Conservation (phyloP, 108 stramenopile species). For the Pseudonitzschia multiseries region DNA sequence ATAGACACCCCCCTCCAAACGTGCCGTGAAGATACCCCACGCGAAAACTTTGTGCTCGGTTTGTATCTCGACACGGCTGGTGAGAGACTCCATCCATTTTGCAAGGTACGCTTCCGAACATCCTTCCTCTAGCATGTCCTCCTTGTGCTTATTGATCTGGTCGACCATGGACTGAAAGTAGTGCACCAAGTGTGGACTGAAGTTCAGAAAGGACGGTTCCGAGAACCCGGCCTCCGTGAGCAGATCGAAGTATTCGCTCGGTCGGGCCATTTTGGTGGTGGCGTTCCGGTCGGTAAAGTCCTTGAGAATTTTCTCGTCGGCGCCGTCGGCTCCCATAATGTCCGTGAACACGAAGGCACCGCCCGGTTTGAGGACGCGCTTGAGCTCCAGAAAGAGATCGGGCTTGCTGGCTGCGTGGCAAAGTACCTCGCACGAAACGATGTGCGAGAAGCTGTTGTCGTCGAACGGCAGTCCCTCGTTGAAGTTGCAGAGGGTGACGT, state of each 20-base stretch:
- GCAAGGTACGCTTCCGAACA: constrained; percentile 34
- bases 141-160: constrained; percentile 38
- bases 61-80: constrained; percentile 50
- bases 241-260: constrained; percentile 41
- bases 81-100: constrained; percentile 43
- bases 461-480: constrained; percentile 40
- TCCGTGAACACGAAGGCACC: constrained; percentile 61
- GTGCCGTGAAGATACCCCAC: constrained; percentile 51
- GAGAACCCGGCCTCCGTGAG: constrained; percentile 33
- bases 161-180: constrained; percentile 55
- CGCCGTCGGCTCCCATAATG: constrained; percentile 51
- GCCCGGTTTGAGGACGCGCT: constrained; percentile 52
- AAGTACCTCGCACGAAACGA: constrained; percentile 42
- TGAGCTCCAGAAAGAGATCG: constrained; percentile 32
- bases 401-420: constrained; percentile 51
- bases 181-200: constrained; percentile 46
- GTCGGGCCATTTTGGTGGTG: constrained; percentile 50
- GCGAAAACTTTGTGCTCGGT: constrained; percentile 46
- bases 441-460: constrained; percentile 34
- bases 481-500: constrained; percentile 39
- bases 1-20: constrained; percentile 22
- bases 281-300: constrained; percentile 54
- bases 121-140: constrained; percentile 40
- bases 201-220: constrained; percentile 42
- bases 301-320: constrained; percentile 51